Conservation (phyloP, 2,329 filamentous ascomycete genomes). For the Apiospora marii region DNA sequence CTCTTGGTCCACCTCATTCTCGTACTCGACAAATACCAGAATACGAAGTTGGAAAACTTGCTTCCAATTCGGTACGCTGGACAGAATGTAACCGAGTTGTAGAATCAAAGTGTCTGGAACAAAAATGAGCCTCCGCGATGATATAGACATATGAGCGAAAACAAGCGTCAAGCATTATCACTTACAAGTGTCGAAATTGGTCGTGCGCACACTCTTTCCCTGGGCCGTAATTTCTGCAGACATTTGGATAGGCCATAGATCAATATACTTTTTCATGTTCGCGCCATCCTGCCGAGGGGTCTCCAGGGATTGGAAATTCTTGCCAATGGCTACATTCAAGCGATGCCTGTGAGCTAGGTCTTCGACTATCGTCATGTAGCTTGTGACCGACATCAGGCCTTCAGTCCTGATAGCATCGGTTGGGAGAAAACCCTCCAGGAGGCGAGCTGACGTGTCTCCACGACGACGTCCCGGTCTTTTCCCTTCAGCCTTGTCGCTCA, state of each 20-base stretch:
- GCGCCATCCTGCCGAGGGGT: conserved; percentile 67
- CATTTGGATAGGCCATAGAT: conserved; percentile 94
- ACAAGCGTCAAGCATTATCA: conserved; percentile 24
- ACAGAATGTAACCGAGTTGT: conserved; percentile 84
- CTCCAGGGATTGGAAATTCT: conserved; percentile 80
- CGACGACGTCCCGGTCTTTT: conserved; percentile 49
- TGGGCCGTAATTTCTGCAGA: conserved; percentile 80
- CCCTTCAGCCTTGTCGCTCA: conserved; percentile 40
- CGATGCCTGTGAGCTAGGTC: conserved; percentile 80
- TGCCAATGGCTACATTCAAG: conserved; percentile 85
- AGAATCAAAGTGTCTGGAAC: conserved; percentile 76
- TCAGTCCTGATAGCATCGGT: conserved; percentile 76
- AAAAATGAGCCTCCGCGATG: conserved; percentile 30
- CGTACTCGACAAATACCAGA: conserved; percentile 89
- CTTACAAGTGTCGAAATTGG: conserved; percentile 90
- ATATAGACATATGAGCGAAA: background rate
- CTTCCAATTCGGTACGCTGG: conserved; percentile 83
- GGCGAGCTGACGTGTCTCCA: conserved; percentile 62
- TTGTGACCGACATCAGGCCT: conserved; percentile 71
- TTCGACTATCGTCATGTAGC: conserved; percentile 84
- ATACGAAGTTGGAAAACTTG: conserved; percentile 76
- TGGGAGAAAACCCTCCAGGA: conserved; percentile 67
- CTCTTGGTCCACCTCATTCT: conserved; percentile 83
- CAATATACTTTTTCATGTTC: conserved; percentile 79
- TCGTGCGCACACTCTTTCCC: conserved; percentile 75